Conservation (phyloP, 352 stramenopile species). For the Phytopythium mirpurense region DNA sequence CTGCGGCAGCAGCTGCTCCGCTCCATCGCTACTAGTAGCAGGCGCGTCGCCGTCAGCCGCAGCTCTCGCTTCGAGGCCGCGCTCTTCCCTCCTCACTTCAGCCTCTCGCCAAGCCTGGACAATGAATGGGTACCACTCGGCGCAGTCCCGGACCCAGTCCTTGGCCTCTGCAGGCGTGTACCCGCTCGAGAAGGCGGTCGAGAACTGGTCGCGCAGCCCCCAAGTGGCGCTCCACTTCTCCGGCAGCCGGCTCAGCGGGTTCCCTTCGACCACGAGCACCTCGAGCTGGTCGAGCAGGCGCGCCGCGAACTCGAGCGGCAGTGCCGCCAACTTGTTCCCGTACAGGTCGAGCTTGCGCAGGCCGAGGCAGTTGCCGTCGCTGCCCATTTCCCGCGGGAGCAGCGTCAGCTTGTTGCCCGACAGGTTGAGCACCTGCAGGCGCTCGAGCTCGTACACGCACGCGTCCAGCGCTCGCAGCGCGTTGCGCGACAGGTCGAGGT, state of each 20-base stretch:
- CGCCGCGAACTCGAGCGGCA: conserved; percentile 48
- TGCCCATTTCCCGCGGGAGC: conserved; percentile 35
- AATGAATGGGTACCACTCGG: conserved; percentile 47
- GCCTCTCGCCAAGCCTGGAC: conserved; percentile 40
- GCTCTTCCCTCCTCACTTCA: background rate
- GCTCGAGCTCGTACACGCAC: conserved; percentile 39
- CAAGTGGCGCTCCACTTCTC: conserved; percentile 65
- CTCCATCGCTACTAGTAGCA: background rate
- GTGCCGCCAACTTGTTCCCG: conserved; percentile 44
- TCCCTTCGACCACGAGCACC: conserved; percentile 46
- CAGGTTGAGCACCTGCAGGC: conserved; percentile 52
- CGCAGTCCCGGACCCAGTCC: conserved; percentile 42
- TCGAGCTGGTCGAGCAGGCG: conserved; percentile 47
- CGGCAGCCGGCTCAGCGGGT: conserved; percentile 45
- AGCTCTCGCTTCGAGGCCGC: background rate
- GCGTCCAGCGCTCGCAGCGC: conserved; percentile 35
- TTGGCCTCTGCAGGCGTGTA: conserved; percentile 48
- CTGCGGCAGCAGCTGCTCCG: background rate
- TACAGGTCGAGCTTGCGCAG: conserved; percentile 63
- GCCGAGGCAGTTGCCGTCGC: conserved; percentile 11
- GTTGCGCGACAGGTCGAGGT: conserved; percentile 61
- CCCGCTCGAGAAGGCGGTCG: conserved; percentile 36
- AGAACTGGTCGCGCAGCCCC: conserved; percentile 48
- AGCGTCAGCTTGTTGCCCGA: conserved; percentile 38
- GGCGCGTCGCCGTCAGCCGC: background rate